Conservation (phyloP, 2,329 filamentous ascomycete genomes). For the Botryotinia narcissicola region DNA sequence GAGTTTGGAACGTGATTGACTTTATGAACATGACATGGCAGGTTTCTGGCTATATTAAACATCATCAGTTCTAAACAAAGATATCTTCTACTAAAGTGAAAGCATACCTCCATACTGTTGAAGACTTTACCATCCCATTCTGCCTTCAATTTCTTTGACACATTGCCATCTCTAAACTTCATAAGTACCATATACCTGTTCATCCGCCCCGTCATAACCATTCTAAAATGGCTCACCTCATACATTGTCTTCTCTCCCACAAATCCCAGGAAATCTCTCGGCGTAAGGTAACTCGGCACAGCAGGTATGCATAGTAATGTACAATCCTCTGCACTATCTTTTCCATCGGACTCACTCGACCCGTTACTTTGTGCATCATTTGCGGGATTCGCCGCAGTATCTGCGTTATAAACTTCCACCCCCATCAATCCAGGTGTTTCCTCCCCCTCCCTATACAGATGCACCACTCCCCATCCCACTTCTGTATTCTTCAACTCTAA, state of each 20-base stretch:
- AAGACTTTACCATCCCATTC: slow-evolving; percentile 93
- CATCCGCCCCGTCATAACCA: slow-evolving; percentile 84
- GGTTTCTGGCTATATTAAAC: slow-evolving; percentile 67
- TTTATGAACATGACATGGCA: slow-evolving; percentile 95
- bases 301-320: slow-evolving; percentile 91
- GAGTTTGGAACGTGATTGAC: slow-evolving; percentile 74
- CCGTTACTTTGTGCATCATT: slow-evolving; percentile 33
- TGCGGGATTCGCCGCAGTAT: neutral
- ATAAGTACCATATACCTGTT: slow-evolving; percentile 95
- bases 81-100: slow-evolving; percentile 20
- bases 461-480: slow-evolving; percentile 87
- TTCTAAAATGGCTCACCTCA: slow-evolving; percentile 87
- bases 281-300: slow-evolving; percentile 90
- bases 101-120: slow-evolving; percentile 78
- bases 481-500: slow-evolving; percentile 70
- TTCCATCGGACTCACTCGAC: slow-evolving; percentile 40
- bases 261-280: slow-evolving; percentile 86
- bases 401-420: slow-evolving; percentile 32
- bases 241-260: slow-evolving; percentile 83
- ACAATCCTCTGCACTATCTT: slow-evolving; percentile 53
- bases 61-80: slow-evolving; percentile 19
- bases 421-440: slow-evolving; percentile 62
- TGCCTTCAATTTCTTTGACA: slow-evolving; percentile 75
- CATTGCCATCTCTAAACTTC: slow-evolving; percentile 78
- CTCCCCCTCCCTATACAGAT: slow-evolving; percentile 83